phyloP scores from a whole-genome alignment of 225 moss, liverwort and hornwort genomes.

The Pleurozium schreberi region DNA sequence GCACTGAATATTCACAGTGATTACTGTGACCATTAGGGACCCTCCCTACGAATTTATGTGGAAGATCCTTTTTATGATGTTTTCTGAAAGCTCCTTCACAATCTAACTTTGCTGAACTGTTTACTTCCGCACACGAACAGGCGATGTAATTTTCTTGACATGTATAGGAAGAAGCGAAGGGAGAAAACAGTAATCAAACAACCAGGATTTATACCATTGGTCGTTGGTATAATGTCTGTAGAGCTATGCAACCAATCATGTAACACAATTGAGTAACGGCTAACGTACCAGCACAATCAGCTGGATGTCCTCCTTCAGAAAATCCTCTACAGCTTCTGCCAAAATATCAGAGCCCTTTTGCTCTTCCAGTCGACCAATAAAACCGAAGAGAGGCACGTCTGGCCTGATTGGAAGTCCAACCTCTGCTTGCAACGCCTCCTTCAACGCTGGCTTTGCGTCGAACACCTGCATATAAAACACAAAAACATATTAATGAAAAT shows the following conservation, averaged over 20 bases:
- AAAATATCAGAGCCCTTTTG: constrained; percentile 93
- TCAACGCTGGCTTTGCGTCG: constrained; percentile 59
- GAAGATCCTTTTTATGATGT: neutral
- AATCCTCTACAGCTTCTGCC: constrained; percentile 59
- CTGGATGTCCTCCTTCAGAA: constrained; percentile 61
- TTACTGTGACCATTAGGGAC: neutral
- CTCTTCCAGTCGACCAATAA: constrained; percentile 90
- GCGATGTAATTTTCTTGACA: neutral
- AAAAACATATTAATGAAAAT: neutral
- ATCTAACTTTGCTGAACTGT: neutral
- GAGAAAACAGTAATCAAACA: neutral
- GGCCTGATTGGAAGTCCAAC: constrained; percentile 59
- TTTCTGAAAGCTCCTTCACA: neutral
- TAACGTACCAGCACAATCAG: constrained; percentile 57
- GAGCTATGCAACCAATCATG: neutral
- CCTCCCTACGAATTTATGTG: neutral
- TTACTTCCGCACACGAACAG: neutral
- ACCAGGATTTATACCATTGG: neutral
- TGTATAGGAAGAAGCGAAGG: neutral
- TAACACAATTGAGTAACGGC: neutral
- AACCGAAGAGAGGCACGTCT: constrained; percentile 72
- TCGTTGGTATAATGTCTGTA: neutral
- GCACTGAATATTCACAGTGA: neutral
- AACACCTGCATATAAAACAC: constrained; percentile 24
- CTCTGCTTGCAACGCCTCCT: constrained; percentile 83